phyloP scores from a whole-genome alignment of 2,329 filamentous ascomycete genomes.

The Emmonsia crescens region DNA sequence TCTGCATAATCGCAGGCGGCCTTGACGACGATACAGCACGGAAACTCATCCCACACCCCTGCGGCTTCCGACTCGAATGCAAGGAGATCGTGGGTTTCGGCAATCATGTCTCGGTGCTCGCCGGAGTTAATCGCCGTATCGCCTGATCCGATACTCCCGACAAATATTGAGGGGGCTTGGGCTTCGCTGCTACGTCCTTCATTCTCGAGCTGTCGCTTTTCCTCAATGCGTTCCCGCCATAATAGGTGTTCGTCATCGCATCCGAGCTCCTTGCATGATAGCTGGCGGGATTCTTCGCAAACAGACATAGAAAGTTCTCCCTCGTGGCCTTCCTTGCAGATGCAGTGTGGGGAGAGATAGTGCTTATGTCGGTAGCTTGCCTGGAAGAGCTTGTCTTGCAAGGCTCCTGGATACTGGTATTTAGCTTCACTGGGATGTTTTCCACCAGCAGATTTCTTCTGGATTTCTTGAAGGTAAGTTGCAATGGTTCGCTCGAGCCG shows the following conservation, averaged over 20 bases:
- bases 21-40: constrained; percentile 10
- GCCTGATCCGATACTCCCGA: constrained; percentile 31
- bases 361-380: constrained; percentile 18
- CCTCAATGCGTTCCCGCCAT: constrained; percentile 5
- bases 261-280: not conserved
- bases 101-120: constrained; percentile 25
- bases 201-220: constrained; percentile 3
- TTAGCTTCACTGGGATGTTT: constrained; percentile 2
- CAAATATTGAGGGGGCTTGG: constrained; percentile 19
- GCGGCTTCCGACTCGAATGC: constrained; percentile 18
- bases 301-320: not conserved
- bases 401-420: constrained; percentile 13
- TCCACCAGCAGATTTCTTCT: constrained; percentile 9
- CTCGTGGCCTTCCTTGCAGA: not conserved
- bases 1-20: constrained; percentile 16
- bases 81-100: constrained; percentile 12
- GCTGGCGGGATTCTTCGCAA: not conserved
- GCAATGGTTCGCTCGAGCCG: not conserved
- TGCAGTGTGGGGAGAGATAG: constrained; percentile 3
- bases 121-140: constrained; percentile 35
- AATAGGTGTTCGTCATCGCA: constrained; percentile 11
- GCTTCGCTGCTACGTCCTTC: not conserved
- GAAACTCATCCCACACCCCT: constrained; percentile 12
- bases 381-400: constrained; percentile 15
- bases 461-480: constrained; percentile 7